Evolutionary conservation across 768 basidiomycete genomes (phyloP), one percentile per base, ranked within the genome.

Genomic region (Tubosaeta brunneosetosa): DNA sequence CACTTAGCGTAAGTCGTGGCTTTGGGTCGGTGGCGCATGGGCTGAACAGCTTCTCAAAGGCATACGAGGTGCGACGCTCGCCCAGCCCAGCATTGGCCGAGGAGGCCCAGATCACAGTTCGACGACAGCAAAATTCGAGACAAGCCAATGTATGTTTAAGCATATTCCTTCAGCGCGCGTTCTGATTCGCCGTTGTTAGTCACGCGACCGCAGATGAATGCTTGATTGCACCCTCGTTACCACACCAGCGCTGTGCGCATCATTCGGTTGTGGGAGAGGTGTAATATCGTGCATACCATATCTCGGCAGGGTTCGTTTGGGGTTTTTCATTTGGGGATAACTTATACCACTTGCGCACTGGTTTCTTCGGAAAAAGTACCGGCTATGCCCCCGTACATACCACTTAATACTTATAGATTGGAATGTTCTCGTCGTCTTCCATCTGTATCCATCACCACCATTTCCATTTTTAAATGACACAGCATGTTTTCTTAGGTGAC

Each of bases 31-130:
- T 60, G 52, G 51, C 44, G 43, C 36, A 27, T 27, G 16, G 17
- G 3, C 52, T 53, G 33, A 55, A 29, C 36, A 16, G 19, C 6
- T 41, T 36, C 4, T 12, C 27, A 53, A 43, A 69, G 69, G 59
- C 63, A 14, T 65, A 69, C 13, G 66, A 71, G 14, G 27, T 57
- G 46, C 60, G 63, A 40, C 68, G 68, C 44, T 64, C 68, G 40
- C 67, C 68, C 27, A 69, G 68, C 50, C 69, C 68, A 19, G 64
- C 66, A 10, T 17, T 65, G 48, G 51, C 52, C n/a, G 68, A 69
- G 45, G 68, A 69, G 5, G 50, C 61, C 16, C 69, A 60, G 26
- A 69, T 69, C 49, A 71, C 69, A 0, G 59, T 69, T 22, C 63
- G 67, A 51, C 59, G 69, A 57, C 68, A 69, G 37, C 60, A 63